Evolutionary conservation across 2,329 filamentous ascomycete genomes (phyloP).

Genomic region (Rutstroemia sp.): DNA sequence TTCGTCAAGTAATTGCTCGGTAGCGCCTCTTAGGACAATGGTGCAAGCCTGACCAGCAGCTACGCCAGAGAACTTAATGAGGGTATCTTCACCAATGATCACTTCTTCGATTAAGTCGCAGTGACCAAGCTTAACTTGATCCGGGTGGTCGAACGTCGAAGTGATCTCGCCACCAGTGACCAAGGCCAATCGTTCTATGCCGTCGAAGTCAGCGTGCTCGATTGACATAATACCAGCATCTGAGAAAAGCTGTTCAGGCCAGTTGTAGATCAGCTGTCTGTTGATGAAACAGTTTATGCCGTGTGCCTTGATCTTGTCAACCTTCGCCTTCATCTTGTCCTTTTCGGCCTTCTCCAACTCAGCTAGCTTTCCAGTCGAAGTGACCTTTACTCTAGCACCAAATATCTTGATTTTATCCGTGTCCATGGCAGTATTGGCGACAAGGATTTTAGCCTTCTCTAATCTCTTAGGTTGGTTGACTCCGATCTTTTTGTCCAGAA

Average conservation of each 20-base stretch:
- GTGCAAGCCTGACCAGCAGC: slow-evolving; percentile 92
- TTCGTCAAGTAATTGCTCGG: slow-evolving; percentile 94
- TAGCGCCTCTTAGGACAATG: slow-evolving; percentile 90
- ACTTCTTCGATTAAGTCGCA: slow-evolving; percentile 97
- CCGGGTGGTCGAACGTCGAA: slow-evolving; percentile 95
- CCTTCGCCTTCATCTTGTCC: slow-evolving; percentile 99
- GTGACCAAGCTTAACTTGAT: slow-evolving; percentile 90
- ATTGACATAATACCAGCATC: slow-evolving; percentile 98
- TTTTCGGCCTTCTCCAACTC: slow-evolving; percentile 96
- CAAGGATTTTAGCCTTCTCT: slow-evolving; percentile 96
- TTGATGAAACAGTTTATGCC: slow-evolving; percentile 99
- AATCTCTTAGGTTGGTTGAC: slow-evolving; percentile 97
- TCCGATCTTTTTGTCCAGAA: slow-evolving; percentile 97
- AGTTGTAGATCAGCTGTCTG: slow-evolving; percentile 98
- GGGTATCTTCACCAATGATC: slow-evolving; percentile 94
- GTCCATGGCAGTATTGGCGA: slow-evolving; percentile 98
- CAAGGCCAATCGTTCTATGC: slow-evolving; percentile 87
- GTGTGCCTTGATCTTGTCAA: slow-evolving; percentile 96
- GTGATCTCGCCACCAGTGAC: slow-evolving; percentile 97
- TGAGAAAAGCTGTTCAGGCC: slow-evolving; percentile 97
- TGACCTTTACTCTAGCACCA: slow-evolving; percentile 92
- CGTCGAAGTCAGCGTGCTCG: slow-evolving; percentile 98
- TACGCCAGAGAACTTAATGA: slow-evolving; percentile 96
- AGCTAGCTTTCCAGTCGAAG: slow-evolving; percentile 92
- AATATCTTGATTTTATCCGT: slow-evolving; percentile 99